Evolutionary conservation across 176 grass and related monocot genomes (phyloP).

Genomic region (Miscanthus lutarioriparius): DNA sequence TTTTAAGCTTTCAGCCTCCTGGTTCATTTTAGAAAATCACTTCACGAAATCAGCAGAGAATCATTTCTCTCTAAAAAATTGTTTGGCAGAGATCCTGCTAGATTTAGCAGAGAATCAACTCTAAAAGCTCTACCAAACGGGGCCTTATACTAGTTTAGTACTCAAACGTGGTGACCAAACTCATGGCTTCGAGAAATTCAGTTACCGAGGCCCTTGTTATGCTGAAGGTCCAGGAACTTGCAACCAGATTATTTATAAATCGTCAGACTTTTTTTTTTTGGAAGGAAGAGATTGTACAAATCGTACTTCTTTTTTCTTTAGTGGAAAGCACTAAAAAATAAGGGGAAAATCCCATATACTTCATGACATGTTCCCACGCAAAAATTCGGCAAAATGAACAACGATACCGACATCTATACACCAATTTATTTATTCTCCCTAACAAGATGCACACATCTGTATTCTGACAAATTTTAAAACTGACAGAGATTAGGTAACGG

Average conservation of each 20-base stretch:
- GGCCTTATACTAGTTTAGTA: no score
- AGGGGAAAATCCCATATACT: background rate
- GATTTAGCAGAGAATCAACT: no score
- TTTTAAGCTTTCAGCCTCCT: no score
- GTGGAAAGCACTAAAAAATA: background rate
- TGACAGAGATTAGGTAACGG: constrained; percentile 14
- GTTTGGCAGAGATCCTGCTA: no score
- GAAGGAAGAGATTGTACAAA: background rate
- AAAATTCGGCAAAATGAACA: background rate
- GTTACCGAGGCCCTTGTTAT: background rate
- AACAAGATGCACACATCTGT: constrained; percentile 20
- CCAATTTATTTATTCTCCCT: background rate
- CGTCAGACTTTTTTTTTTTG: background rate
- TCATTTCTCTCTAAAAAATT: no score
- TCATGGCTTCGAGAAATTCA: background rate
- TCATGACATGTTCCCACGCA: background rate
- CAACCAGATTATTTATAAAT: background rate
- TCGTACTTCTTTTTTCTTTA: no score
- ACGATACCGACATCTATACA: background rate
- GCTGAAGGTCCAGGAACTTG: background rate
- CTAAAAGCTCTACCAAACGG: no score
- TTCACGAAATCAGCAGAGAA: no score
- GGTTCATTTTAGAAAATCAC: no score
- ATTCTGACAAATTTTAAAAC: background rate
- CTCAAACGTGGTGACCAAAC: no score